Percentiles rank a stretch among this genome's conserved stretches.
Conservation (phyloP, 164 flowering plant genomes). For the Aristolochia californica region DNA sequence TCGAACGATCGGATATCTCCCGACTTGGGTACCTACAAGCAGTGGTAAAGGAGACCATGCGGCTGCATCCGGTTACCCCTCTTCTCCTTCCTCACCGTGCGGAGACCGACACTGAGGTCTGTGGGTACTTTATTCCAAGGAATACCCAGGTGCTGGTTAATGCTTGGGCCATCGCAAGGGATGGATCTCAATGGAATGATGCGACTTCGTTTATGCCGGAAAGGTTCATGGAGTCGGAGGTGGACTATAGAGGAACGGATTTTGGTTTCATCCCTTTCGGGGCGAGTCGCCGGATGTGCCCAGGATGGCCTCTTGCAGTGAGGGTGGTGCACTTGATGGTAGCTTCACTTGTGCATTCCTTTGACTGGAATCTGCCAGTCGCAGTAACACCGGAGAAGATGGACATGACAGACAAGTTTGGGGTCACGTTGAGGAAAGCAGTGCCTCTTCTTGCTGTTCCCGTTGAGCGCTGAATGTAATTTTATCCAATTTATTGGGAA, state of each 20-base stretch:
- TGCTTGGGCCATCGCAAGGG: conserved; percentile 6
- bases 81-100: conserved; percentile 6
- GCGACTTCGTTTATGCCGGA: conserved; percentile 21
- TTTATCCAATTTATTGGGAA: no score
- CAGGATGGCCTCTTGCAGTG: conserved; percentile 8
- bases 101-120: not conserved
- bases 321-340: conserved; percentile 14
- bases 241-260: not conserved
- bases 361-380: conserved; percentile 10
- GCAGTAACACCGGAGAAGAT: conserved; percentile 4
- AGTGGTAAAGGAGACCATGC: conserved; percentile 4
- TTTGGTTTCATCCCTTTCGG: conserved; percentile 11
- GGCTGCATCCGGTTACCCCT: conserved; percentile 5
- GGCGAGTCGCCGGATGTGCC: conserved; percentile 13
- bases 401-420: conserved; percentile 14
- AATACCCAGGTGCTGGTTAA: conserved; percentile 4
- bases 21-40: conserved; percentile 5
- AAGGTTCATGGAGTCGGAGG: conserved; percentile 18
- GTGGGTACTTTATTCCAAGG: conserved; percentile 2
- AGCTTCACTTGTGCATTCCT: conserved; percentile 11
- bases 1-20: conserved; percentile 4
- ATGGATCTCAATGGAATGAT: not conserved
- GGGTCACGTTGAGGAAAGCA: conserved; percentile 10
- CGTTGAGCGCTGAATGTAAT: not conserved
- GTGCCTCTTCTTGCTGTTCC: conserved; percentile 11